Evolutionary conservation across 768 basidiomycete species (phyloP).

Genomic region (Tylopilus plumbeoviolaceoides): DNA sequence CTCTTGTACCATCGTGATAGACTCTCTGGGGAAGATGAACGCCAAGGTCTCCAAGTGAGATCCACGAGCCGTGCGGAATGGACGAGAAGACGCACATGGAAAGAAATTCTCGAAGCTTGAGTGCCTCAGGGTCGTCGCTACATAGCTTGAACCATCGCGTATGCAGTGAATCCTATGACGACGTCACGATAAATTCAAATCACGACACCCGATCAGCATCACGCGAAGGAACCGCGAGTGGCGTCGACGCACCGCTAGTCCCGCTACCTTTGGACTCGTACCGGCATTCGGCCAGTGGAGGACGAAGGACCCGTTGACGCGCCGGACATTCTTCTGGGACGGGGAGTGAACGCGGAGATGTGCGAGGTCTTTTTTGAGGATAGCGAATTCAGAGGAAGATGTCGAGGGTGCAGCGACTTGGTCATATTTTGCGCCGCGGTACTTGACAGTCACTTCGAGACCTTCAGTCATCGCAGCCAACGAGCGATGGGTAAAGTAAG

Average conservation of each 20-base stretch:
- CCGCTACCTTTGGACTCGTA: constrained; percentile 1
- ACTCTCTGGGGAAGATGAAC: constrained; percentile 8
- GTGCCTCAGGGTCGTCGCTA: constrained; percentile 21
- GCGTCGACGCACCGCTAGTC: constrained; percentile 6
- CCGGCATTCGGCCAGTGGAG: constrained; percentile 21
- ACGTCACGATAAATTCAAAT: neutral
- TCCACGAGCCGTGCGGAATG: neutral
- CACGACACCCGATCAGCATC: neutral
- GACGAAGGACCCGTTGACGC: constrained; percentile 18
- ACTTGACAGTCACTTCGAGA: constrained; percentile 24
- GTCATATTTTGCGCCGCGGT: constrained; percentile 17
- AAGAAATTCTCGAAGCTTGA: constrained; percentile 20
- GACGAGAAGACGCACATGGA: constrained; percentile 24
- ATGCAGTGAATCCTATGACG: constrained; percentile 19
- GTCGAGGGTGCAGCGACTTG: constrained; percentile 11
- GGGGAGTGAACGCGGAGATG: constrained; percentile 30
- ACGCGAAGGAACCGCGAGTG: neutral
- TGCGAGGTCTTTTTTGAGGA: constrained; percentile 26
- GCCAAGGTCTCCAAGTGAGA: constrained; percentile 4
- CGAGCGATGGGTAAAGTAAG: too few species aligned
- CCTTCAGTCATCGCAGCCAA: constrained; percentile 18
- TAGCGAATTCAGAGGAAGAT: constrained; percentile 17
- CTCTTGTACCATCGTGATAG: constrained; percentile 24
- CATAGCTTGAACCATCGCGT: constrained; percentile 24
- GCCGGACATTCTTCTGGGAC: constrained; percentile 25